Evolutionary conservation across 2,329 filamentous ascomycete genomes (phyloP).

Genomic region (Cercospora sp.): DNA sequence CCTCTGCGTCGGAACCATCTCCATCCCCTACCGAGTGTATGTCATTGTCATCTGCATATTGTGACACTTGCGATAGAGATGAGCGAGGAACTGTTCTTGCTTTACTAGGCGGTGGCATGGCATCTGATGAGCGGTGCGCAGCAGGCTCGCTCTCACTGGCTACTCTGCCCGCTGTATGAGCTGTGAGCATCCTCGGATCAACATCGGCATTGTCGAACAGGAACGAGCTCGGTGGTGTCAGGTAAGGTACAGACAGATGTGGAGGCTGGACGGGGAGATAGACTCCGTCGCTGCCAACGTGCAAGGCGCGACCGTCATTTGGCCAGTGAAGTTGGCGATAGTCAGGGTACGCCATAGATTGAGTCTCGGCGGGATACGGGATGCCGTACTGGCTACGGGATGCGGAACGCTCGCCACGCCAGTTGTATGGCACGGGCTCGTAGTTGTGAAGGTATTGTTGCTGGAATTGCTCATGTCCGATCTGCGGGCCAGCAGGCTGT

Average conservation of each 20-base stretch:
- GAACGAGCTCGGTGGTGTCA: not conserved
- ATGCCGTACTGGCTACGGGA: not conserved
- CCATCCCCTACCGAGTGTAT: not conserved
- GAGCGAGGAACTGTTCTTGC: not conserved
- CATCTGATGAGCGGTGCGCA: not conserved
- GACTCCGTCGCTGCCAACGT: not conserved
- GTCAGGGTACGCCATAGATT: not conserved
- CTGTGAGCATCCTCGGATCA: not conserved
- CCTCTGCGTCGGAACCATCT: not conserved
- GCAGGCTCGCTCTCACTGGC: not conserved
- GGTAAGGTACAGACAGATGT: not conserved
- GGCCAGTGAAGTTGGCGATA: not conserved
- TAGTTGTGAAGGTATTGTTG: not conserved
- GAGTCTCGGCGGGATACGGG: not conserved
- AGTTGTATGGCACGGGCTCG: not conserved
- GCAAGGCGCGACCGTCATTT: not conserved
- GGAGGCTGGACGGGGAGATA: not conserved
- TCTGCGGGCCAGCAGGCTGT: not conserved
- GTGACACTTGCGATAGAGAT: not conserved
- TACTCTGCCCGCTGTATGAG: not conserved
- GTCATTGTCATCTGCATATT: not conserved
- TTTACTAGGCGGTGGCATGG: not conserved
- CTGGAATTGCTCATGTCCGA: not conserved
- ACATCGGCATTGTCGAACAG: not conserved
- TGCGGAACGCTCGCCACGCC: not conserved